phyloP scores from a whole-genome alignment of 2,329 filamentous ascomycete species.

The Penicillium aurantiogriseum region DNA sequence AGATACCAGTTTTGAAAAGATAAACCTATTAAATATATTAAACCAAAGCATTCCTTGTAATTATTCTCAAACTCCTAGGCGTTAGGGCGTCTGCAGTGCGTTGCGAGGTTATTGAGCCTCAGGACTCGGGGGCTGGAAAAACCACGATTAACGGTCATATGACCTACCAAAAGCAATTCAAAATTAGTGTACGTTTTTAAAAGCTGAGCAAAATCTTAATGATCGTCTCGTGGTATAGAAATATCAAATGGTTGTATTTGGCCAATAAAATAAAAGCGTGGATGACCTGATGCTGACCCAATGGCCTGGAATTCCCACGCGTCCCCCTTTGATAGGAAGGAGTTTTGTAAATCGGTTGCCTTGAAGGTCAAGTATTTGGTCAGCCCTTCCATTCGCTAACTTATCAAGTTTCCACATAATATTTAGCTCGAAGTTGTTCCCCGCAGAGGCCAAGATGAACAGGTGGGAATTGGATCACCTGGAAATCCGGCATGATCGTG shows the following conservation, averaged over 20 bases:
- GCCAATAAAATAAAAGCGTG: neutral
- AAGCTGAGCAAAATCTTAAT: neutral
- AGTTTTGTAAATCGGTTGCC: neutral
- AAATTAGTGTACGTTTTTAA: neutral
- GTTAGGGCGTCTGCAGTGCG: neutral
- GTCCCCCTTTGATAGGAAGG: neutral
- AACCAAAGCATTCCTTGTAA: neutral
- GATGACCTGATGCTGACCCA: neutral
- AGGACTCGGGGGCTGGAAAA: neutral
- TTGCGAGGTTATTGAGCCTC: slow-evolving; percentile 1
- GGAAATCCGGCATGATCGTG: slow-evolving; percentile 20
- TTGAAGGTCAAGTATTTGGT: neutral
- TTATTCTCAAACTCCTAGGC: neutral
- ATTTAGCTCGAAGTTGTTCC: neutral
- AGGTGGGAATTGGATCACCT: slow-evolving; percentile 19
- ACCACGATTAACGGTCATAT: neutral
- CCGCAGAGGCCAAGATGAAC: slow-evolving; percentile 6
- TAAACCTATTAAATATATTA: neutral
- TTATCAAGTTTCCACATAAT: neutral
- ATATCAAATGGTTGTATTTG: neutral
- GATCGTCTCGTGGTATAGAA: neutral
- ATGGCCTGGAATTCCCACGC: neutral
- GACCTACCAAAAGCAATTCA: neutral
- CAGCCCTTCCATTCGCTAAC: neutral
- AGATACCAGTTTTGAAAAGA: too few relatives aligned